Evolutionary conservation across 2,329 filamentous ascomycete species (phyloP).

Genomic region (Aurifilum marmelostoma): DNA sequence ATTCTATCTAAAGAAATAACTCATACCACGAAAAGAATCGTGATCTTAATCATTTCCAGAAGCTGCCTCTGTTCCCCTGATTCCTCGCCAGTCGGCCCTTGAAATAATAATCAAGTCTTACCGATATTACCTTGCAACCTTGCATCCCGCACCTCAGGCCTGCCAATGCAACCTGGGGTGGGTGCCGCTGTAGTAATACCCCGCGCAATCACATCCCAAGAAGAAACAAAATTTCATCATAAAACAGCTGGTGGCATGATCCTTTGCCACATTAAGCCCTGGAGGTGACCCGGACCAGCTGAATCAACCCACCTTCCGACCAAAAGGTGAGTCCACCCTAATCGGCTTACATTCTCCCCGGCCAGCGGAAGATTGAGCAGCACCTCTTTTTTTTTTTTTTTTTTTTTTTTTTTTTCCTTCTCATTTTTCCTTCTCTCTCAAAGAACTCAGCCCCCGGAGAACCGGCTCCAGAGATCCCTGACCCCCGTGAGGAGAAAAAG

Average conservation of each 20-base stretch:
- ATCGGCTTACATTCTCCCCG: neutral
- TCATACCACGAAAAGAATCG: neutral
- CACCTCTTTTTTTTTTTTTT: neutral
- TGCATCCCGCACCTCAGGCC: neutral
- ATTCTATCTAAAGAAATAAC: neutral
- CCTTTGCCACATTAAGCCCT: neutral
- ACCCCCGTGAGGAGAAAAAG: neutral
- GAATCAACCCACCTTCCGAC: neutral
- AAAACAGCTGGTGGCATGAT: neutral
- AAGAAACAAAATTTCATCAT: neutral
- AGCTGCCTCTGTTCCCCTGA: neutral
- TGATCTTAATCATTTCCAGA: no score
- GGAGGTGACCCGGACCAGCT: neutral
- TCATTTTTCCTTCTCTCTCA: no score
- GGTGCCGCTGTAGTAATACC: neutral
- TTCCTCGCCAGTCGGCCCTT: neutral
- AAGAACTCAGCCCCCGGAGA: neutral
- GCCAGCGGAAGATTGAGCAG: neutral
- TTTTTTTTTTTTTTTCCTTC: neutral
- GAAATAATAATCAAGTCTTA: neutral
- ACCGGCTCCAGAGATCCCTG: neutral
- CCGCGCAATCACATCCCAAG: neutral
- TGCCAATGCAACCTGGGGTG: neutral
- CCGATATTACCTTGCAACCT: neutral
- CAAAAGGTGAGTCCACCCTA: neutral